Evolutionary conservation across 192 early-diverging fungal genomes (phyloP).

Genomic region (Allomyces javanicus): DNA sequence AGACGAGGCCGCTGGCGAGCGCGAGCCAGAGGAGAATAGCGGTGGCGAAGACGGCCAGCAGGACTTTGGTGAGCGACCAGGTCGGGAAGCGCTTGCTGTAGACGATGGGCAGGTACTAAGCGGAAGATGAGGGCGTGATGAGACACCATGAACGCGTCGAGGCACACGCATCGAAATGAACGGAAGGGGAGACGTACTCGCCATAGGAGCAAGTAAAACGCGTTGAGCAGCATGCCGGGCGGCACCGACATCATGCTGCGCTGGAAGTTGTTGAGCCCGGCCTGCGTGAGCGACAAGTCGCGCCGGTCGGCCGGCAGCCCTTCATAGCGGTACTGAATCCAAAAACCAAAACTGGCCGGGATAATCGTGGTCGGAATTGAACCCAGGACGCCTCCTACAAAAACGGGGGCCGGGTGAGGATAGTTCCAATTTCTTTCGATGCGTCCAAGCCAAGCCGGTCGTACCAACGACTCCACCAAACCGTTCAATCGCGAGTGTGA

Average conservation of each 20-base stretch:
- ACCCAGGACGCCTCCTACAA: background rate
- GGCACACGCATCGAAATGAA: too few relatives aligned
- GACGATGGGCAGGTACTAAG: background rate
- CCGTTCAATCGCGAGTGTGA: background rate
- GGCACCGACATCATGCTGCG: background rate
- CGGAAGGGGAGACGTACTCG: background rate
- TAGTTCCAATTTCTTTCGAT: too few relatives aligned
- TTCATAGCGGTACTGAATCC: background rate
- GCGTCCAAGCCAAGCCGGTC: too few relatives aligned
- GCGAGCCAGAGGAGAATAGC: background rate
- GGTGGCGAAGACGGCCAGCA: background rate
- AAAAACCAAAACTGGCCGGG: background rate
- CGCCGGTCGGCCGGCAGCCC: background rate
- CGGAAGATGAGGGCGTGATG: background rate
- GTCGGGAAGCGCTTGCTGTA: background rate
- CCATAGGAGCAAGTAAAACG: background rate
- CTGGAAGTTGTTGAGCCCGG: background rate
- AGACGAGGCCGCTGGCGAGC: background rate
- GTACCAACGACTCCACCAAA: background rate
- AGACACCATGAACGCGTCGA: too few relatives aligned
- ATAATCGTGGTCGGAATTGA: background rate
- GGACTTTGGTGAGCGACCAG: background rate
- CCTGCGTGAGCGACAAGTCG: background rate
- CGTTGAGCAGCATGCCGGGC: background rate
- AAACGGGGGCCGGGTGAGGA: too few relatives aligned